Conservation (phyloP, 2,329 filamentous ascomycete species). For the Phoma sp. region DNA sequence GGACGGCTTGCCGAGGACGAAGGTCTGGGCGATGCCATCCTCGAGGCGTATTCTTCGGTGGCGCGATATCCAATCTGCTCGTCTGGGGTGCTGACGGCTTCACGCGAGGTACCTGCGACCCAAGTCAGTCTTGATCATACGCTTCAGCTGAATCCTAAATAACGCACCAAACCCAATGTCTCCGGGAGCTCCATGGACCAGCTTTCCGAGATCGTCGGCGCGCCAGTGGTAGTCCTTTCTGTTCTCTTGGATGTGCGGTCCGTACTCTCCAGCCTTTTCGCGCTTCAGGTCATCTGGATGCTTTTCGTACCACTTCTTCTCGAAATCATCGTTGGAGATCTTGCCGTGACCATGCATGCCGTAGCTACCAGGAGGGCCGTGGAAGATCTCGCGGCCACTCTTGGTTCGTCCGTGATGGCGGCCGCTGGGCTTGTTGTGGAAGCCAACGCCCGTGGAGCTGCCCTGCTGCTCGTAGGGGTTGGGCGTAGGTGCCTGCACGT, state of each 20-base stretch:
- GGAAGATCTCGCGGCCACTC: constrained; percentile 72
- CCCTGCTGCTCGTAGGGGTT: constrained; percentile 59
- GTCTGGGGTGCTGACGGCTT: constrained; percentile 76
- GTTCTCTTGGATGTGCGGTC: constrained; percentile 63
- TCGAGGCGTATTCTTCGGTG: constrained; percentile 80
- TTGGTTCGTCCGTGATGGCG: constrained; percentile 71
- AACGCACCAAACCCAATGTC: constrained; percentile 61
- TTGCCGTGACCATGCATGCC: constrained; percentile 89
- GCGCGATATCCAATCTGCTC: constrained; percentile 91
- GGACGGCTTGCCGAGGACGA: constrained; percentile 54
- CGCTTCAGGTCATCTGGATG: constrained; percentile 79
- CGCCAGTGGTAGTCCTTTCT: constrained; percentile 83
- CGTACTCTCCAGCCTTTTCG: constrained; percentile 74
- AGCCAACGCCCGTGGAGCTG: constrained; percentile 55
- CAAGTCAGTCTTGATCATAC: constrained; percentile 52
- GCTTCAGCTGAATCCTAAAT: constrained; percentile 37
- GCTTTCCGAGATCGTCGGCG: constrained; percentile 86
- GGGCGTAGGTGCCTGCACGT: constrained; percentile 94
- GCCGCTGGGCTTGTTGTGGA: constrained; percentile 57
- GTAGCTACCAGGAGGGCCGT: constrained; percentile 85
- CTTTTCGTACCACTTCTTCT: constrained; percentile 91
- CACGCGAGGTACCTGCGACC: constrained; percentile 66
- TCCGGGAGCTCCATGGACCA: constrained; percentile 72
- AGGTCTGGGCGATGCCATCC: constrained; percentile 73
- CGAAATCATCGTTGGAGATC: constrained; percentile 77